Base-by-base conservation (phyloP, 2,329 filamentous ascomycete genomes). In the Aspergillus puulaauensis region DNA sequence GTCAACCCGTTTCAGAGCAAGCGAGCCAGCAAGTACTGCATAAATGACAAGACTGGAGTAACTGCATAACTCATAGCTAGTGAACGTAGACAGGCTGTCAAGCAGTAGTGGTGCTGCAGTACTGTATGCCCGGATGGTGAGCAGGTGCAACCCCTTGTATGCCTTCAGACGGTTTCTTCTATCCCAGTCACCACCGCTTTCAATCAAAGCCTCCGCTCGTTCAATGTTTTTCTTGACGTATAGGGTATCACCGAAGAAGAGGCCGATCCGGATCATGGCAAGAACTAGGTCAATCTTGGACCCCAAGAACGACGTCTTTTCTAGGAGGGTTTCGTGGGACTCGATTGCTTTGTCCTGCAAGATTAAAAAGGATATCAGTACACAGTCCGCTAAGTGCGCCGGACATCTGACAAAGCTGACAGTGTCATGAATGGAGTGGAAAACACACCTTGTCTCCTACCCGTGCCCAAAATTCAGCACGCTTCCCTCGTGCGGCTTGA, bases 181-280 rank as follows among this genome's bases (percentile, higher is more conserved):
- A 75, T 99, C 95, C 95, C 95, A 99, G 77, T 99, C 95, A 75
- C 95, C 95, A 66, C 95, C 95, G 64, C 90, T 90, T 73, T 99
- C 95, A 35, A 99, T 93, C 51, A 99, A 83, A 3, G 90, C 84
- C 79, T 90, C 91, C 67, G 93, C 93, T 44, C 93, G 88, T 70
- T 96, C 92, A 47, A 98, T 85, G 59, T 91, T 90, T 83, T 96
- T 96, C 86, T 96, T 96, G 49, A 96, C 93, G 55, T 95, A 85
- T 41, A 89, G 76, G 78, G 92, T 93, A 77, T 99, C 95, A 64
- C 93, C 92, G 73, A 96, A 99, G 82, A 99, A 99, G 58, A 99
- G 84, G 37, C 90, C 92, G 73, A 97, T 88, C 59, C 95, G 91
- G 80, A 98, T 93, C 80, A 98, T 95, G 66, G 95, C 95, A 56